Evolutionary conservation across 208 protist genomes (phyloP).

Genomic region (Trichomonas gallinae): DNA sequence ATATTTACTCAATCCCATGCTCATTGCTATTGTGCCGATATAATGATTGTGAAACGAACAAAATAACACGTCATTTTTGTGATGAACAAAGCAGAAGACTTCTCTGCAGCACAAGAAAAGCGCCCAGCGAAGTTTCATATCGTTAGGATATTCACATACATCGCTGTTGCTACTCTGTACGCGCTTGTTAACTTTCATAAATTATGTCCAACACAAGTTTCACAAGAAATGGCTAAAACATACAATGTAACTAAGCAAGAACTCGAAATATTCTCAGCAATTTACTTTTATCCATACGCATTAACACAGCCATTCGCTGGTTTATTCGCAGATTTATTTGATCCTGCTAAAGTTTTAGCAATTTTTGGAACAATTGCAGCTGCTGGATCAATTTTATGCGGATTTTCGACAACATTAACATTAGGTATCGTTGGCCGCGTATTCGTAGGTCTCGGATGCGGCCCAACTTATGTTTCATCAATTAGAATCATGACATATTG

Average conservation of each 20-base stretch:
- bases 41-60: no score
- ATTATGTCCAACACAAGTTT: not conserved
- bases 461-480: not conserved
- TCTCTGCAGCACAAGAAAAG: no score
- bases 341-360: not conserved
- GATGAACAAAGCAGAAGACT: no score
- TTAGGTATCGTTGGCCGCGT: not conserved
- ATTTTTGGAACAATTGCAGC: not conserved
- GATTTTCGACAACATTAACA: not conserved
- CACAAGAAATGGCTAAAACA: not conserved
- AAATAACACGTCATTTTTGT: no score
- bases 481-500: not conserved
- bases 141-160: not conserved
- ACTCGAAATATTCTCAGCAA: not conserved
- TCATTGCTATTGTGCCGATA: no score
- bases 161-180: not conserved
- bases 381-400: not conserved
- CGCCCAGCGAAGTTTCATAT: not conserved
- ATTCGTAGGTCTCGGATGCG: not conserved
- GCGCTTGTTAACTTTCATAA: not conserved
- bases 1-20: no score
- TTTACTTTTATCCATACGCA: not conserved
- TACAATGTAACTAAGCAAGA: not conserved
- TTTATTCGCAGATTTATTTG: not conserved
- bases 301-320: not conserved